Evolutionary conservation across 768 basidiomycete genomes (phyloP).

Genomic region (Xerocomus potaroensis): DNA sequence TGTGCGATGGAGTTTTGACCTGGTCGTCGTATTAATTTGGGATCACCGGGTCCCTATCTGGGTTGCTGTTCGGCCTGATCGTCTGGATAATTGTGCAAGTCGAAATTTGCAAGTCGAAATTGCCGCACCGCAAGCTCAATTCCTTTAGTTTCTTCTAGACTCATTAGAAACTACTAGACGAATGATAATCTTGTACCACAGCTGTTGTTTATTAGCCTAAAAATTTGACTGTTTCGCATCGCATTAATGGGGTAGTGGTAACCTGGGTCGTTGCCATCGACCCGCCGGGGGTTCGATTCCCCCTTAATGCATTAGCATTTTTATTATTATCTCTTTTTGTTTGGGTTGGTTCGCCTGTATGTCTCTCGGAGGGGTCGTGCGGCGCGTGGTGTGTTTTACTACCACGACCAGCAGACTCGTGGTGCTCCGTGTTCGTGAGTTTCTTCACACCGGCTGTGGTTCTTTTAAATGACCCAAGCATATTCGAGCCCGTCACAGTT

Average conservation of each 20-base stretch:
- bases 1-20: not conserved
- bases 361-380: not conserved
- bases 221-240: not conserved
- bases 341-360: not conserved
- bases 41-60: too few species aligned
- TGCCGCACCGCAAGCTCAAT: too few species aligned
- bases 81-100: too few species aligned
- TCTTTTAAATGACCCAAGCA: not conserved
- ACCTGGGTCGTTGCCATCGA: constrained; percentile 72
- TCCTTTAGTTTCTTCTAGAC: too few species aligned
- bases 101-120: too few species aligned
- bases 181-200: too few species aligned
- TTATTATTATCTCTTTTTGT: not conserved
- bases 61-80: too few species aligned
- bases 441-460: not conserved
- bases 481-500: constrained; percentile 1
- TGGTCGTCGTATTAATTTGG: too few species aligned
- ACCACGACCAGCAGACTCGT: not conserved
- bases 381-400: not conserved
- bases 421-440: constrained; percentile 12
- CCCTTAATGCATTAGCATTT: constrained; percentile 59
- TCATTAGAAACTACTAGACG: too few species aligned
- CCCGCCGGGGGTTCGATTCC: constrained; percentile 89
- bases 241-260: constrained; percentile 62
- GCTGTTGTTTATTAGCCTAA: too few species aligned